A percentile compares a stretch with the other conserved stretches of the same genome.
Conservation (phyloP, 441 rosid genomes). For the Aleurites moluccanus region DNA sequence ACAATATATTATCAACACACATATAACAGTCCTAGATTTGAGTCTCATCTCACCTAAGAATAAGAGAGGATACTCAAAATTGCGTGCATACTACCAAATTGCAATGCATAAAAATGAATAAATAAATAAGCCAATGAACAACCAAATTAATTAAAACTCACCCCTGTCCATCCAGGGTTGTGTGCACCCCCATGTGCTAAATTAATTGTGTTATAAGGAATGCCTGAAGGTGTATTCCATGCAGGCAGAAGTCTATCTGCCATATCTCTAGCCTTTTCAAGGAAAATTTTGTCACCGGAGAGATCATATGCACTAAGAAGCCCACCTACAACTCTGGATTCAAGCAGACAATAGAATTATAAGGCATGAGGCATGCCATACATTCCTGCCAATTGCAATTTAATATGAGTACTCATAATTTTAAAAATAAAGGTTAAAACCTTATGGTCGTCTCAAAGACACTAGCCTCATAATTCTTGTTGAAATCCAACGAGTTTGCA, state of each 20-base stretch:
- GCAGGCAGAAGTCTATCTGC: conserved; percentile 96
- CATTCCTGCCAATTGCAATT: not conserved
- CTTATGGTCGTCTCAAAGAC: conserved; percentile 99
- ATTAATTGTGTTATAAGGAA: conserved; percentile 85
- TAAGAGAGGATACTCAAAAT: not conserved
- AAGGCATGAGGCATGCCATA: conserved; percentile 1
- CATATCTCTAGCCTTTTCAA: conserved; percentile 91
- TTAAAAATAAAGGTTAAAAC: conserved; percentile 42
- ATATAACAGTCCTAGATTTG: not conserved
- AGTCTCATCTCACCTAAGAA: not conserved
- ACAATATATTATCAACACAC: not conserved
- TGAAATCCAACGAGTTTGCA: conserved; percentile 80
- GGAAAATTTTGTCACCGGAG: conserved; percentile 81
- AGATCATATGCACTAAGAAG: conserved; percentile 98
- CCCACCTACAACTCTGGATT: conserved; percentile 94
- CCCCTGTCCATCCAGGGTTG: conserved; percentile 94
- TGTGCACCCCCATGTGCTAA: conserved; percentile 80
- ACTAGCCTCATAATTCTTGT: conserved; percentile 91
- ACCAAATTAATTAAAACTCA: conserved; percentile 35
- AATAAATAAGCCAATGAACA: conserved; percentile 7
- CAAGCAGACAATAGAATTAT: conserved; percentile 13
- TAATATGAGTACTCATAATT: conserved; percentile 19
- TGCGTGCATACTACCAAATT: not conserved
- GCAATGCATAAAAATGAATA: not conserved
- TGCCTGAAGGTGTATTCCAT: conserved; percentile 79